Percentiles rank a stretch among this genome's conserved stretches.
phyloP scores from a whole-genome alignment of 805 yeast genomes.

The Ogataea nonfermentans region DNA sequence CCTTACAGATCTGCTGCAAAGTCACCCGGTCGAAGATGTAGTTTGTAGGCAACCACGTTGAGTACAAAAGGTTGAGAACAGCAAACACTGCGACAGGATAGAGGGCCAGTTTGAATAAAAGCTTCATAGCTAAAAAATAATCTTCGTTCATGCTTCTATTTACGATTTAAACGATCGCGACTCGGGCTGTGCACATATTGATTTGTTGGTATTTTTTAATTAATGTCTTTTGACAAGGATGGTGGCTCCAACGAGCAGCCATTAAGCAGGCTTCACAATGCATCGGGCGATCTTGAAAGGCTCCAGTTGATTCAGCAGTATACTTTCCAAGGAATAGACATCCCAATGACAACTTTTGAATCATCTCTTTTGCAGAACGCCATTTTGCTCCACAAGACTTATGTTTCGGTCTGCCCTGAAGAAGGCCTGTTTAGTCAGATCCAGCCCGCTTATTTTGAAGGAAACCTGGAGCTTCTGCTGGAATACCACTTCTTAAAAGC shows the following conservation, averaged over 20 bases:
- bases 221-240: too few species aligned
- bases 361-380: background rate
- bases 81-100: slow-evolving; percentile 31
- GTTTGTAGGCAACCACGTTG: slow-evolving; percentile 66
- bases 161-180: background rate
- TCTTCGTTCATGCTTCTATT: background rate
- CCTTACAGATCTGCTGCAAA: slow-evolving; percentile 57
- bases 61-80: slow-evolving; percentile 41
- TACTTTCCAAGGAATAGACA: background rate
- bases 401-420: background rate
- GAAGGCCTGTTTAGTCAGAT: background rate
- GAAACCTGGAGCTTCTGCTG: background rate
- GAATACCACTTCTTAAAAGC: slow-evolving; percentile 1
- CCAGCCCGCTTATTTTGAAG: background rate
- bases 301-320: too few species aligned
- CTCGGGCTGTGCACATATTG: slow-evolving; percentile 9
- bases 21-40: slow-evolving; percentile 69
- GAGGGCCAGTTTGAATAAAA: slow-evolving; percentile 19
- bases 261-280: too few species aligned
- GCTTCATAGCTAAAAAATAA: slow-evolving; percentile 9
- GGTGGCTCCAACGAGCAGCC: too few species aligned
- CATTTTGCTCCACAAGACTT: background rate
- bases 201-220: too few species aligned
- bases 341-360: background rate
- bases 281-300: too few species aligned